phyloP scores from a whole-genome alignment of 164 flowering plant species.

The Liriodendron chinense region DNA sequence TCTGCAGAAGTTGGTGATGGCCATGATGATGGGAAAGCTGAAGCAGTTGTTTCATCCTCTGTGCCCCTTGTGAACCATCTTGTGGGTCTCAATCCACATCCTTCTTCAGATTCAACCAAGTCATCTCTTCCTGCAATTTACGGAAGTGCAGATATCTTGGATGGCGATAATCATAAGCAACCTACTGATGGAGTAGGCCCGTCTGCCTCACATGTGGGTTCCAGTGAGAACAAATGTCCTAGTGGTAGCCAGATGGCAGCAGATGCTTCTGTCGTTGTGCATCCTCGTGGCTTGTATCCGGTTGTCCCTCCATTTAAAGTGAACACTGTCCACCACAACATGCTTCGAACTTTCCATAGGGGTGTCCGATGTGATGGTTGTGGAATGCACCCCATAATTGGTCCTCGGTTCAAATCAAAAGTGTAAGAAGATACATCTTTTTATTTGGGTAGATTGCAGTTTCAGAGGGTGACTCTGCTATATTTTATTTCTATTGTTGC shows the following conservation, averaged over 20 bases:
- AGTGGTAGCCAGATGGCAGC: neutral
- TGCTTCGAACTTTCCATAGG: conserved; percentile 52
- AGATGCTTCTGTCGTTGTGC: conserved; percentile 11
- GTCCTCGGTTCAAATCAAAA: conserved; percentile 89
- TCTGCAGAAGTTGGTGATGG: neutral
- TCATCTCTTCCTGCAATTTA: neutral
- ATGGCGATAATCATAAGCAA: conserved; percentile 4
- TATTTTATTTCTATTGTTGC: too few species aligned
- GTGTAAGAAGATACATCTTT: conserved; percentile 48
- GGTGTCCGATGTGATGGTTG: conserved; percentile 93
- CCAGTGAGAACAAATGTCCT: neutral
- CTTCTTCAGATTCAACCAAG: neutral
- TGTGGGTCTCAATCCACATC: neutral
- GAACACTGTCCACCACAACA: conserved; percentile 19
- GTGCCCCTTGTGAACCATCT: conserved; percentile 3
- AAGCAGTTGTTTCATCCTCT: neutral
- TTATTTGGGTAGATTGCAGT: too few species aligned
- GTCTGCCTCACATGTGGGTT: neutral
- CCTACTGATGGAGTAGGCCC: too few species aligned
- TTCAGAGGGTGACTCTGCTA: too few species aligned
- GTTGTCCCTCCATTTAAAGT: conserved; percentile 19
- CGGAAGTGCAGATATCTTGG: neutral
- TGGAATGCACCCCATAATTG: conserved; percentile 78
- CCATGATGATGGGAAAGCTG: neutral
- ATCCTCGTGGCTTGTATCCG: neutral